Percentiles rank a stretch among this genome's conserved stretches.
phyloP scores from a whole-genome alignment of 148 eudicot genomes.

The Fagopyrum tataricum region DNA sequence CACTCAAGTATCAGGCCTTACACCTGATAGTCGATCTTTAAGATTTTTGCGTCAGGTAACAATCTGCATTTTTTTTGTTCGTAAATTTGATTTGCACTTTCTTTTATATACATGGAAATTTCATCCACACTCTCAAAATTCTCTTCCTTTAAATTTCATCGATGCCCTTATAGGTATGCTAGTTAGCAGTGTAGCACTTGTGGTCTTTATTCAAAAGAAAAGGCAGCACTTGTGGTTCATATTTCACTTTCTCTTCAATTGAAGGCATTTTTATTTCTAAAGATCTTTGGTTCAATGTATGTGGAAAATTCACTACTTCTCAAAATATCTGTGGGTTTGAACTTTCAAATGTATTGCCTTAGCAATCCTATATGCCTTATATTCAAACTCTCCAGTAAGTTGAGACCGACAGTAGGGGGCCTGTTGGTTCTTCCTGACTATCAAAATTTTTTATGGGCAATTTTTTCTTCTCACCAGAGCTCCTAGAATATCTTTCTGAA shows the following conservation, averaged over 20 bases:
- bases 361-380: background rate
- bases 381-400: background rate
- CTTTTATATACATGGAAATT: background rate
- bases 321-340: background rate
- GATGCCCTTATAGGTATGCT: background rate
- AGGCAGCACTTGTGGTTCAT: background rate
- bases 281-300: background rate
- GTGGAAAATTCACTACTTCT: background rate
- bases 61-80: background rate
- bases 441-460: background rate
- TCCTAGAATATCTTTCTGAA: background rate
- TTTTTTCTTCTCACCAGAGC: background rate
- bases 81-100: background rate
- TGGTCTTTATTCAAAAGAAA: background rate
- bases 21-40: slow-evolving; percentile 70
- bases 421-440: background rate
- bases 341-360: background rate
- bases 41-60: slow-evolving; percentile 85
- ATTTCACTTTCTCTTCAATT: background rate
- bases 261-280: background rate
- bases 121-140: background rate
- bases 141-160: background rate
- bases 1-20: slow-evolving; percentile 70
- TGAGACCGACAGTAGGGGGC: background rate
- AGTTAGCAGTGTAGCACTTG: background rate